These are phyloP conservation scores for Magnolia officinalis DNA, from an alignment of 164 flowering plant genomes.

Conservation along the genomic window DNA sequence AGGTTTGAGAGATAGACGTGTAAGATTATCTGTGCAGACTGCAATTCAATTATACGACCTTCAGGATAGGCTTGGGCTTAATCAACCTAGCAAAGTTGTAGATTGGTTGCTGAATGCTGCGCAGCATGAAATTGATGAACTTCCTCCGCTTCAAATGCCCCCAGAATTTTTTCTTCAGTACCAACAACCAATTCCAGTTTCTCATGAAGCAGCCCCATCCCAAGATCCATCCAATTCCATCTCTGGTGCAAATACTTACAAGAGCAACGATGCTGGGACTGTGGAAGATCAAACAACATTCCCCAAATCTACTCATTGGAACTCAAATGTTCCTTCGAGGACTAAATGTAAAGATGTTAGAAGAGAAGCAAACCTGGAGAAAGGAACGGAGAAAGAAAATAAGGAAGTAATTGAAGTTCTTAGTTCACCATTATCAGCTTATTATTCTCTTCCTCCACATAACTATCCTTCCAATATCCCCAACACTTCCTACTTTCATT, in stretches of 20 bases:
- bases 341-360: slow-evolving; percentile 19
- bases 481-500: slow-evolving; percentile 38
- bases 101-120: slow-evolving; percentile 85
- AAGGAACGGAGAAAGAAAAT: slow-evolving; percentile 23
- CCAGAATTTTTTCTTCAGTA: slow-evolving; percentile 31
- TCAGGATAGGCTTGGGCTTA: slow-evolving; percentile 77
- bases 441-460: slow-evolving; percentile 24
- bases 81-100: slow-evolving; percentile 87
- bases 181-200: slow-evolving; percentile 23
- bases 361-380: slow-evolving; percentile 25
- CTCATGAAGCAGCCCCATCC: slow-evolving; percentile 20
- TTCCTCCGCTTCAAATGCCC: slow-evolving; percentile 70
- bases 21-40: slow-evolving; percentile 78
- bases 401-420: slow-evolving; percentile 21
- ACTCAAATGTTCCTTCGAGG: slow-evolving; percentile 21
- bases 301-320: slow-evolving; percentile 25
- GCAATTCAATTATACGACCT: slow-evolving; percentile 87
- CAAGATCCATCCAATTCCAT: slow-evolving; percentile 18
- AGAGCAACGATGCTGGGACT: slow-evolving; percentile 11
- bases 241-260: slow-evolving; percentile 12
- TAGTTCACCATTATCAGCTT: slow-evolving; percentile 23
- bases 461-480: slow-evolving; percentile 28
- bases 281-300: slow-evolving; percentile 24
- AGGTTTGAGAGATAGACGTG: slow-evolving; percentile 76
- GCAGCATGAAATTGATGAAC: slow-evolving; percentile 61